These are phyloP conservation scores for Solanum etuberosum DNA, from an alignment of 257 asterid genomes.

Conservation along the genomic window DNA sequence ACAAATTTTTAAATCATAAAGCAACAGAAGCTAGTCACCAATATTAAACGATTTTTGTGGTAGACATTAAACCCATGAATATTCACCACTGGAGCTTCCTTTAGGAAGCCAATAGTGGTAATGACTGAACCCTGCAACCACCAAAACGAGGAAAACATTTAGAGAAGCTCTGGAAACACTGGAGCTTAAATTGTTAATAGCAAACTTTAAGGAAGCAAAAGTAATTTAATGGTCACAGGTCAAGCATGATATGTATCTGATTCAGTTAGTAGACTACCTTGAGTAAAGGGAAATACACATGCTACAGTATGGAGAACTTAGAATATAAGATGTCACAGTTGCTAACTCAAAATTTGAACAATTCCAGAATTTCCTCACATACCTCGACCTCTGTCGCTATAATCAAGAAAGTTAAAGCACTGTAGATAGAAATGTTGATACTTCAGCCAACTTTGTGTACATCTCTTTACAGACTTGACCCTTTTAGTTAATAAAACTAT, in stretches of 20 bases:
- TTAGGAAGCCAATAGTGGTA: constrained; percentile 81
- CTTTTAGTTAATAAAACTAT: background rate
- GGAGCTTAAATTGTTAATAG: background rate
- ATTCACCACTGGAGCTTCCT: constrained; percentile 82
- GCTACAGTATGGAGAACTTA: background rate
- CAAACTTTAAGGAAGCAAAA: background rate
- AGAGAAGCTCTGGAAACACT: background rate
- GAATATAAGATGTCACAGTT: background rate
- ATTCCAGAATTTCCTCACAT: background rate
- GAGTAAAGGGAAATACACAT: background rate
- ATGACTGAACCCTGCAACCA: constrained; percentile 46
- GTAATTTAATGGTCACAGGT: background rate
- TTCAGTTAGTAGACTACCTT: background rate
- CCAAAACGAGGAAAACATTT: background rate
- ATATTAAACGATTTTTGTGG: constrained; percentile 86
- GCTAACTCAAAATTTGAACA: background rate
- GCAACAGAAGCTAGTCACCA: constrained; percentile 40
- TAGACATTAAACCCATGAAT: constrained; percentile 92
- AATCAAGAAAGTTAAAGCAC: background rate
- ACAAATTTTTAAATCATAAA: background rate
- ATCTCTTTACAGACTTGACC: background rate
- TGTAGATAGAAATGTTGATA: background rate
- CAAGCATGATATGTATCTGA: background rate
- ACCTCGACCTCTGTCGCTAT: background rate
- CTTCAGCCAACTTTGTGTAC: background rate